phyloP scores from a whole-genome alignment of 2,329 filamentous ascomycete genomes.

The Trichoderma sp. region DNA sequence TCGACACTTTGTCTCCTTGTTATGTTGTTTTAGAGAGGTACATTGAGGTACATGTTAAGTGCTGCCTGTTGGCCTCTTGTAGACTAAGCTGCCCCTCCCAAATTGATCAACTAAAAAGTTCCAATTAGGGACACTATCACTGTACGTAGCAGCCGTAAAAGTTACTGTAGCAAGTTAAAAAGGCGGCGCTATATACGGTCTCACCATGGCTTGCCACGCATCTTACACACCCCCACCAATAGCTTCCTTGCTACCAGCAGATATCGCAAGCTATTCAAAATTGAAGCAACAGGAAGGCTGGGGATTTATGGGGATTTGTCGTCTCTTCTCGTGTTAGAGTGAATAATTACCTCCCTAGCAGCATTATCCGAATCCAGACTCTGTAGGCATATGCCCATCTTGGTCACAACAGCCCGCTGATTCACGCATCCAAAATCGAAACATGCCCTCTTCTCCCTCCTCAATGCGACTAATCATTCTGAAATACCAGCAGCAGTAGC shows the following conservation, averaged over 20 bases:
- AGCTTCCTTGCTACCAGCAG: not conserved
- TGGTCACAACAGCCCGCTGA: not conserved
- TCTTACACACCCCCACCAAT: conserved; percentile 3
- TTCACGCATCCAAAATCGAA: not conserved
- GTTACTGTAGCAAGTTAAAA: not conserved
- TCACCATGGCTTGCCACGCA: conserved; percentile 16
- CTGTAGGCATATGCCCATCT: not conserved
- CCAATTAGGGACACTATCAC: no score
- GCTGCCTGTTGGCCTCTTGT: no score
- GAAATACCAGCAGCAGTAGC: not conserved
- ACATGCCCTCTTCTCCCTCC: not conserved
- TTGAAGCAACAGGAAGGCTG: not conserved
- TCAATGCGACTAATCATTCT: not conserved
- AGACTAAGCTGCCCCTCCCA: no score
- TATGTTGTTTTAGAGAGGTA: no score
- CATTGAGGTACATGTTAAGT: no score
- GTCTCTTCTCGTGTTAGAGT: not conserved
- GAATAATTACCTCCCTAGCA: not conserved
- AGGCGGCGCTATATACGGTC: conserved; percentile 23
- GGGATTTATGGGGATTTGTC: not conserved
- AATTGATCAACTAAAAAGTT: no score
- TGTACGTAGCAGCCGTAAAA: not conserved
- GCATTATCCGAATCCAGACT: not conserved
- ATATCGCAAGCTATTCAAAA: not conserved
- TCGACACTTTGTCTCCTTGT: no score